A percentile compares a stretch with the other conserved stretches of the same genome.
phyloP scores from a whole-genome alignment of 1,284 basidiomycete genomes.

The Sporisorium sorghi region DNA sequence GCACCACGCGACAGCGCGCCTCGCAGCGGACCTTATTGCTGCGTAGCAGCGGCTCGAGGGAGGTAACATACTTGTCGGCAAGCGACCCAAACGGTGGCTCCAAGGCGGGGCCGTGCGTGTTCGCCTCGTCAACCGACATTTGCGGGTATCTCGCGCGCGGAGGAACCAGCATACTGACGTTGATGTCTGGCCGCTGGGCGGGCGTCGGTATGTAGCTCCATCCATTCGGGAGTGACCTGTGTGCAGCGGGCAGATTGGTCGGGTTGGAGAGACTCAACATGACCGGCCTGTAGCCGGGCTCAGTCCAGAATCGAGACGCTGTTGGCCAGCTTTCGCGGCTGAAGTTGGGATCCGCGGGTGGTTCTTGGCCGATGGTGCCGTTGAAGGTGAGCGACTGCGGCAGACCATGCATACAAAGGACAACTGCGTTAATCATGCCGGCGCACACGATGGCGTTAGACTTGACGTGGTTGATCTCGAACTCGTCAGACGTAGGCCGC shows the following conservation, averaged over 20 bases:
- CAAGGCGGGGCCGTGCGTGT: background rate
- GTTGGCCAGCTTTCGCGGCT: conserved; percentile 43
- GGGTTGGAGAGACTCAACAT: conserved; percentile 37
- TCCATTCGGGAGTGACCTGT: conserved; percentile 24
- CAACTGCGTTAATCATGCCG: conserved; percentile 57
- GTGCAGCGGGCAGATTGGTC: conserved; percentile 8
- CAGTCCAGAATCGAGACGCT: conserved; percentile 51
- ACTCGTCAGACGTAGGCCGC: conserved; percentile 21
- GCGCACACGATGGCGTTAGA: conserved; percentile 61
- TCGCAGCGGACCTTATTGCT: conserved; percentile 47
- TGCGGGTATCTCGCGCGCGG: conserved; percentile 28
- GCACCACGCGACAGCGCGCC: conserved; percentile 52
- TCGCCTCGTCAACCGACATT: conserved; percentile 26
- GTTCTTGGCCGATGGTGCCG: conserved; percentile 32
- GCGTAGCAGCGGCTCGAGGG: conserved; percentile 46
- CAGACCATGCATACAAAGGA: conserved; percentile 61
- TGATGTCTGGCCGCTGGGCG: conserved; percentile 32
- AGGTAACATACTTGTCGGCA: conserved; percentile 48
- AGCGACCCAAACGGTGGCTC: conserved; percentile 48
- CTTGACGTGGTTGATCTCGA: conserved; percentile 46
- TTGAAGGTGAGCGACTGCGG: conserved; percentile 45
- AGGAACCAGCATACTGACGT: conserved; percentile 46
- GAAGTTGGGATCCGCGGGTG: conserved; percentile 42
- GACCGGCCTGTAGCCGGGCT: conserved; percentile 61
- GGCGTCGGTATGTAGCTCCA: conserved; percentile 28